These are phyloP conservation scores for Cladosporium sp. DNA, from an alignment of 2,329 filamentous ascomycete species.

Conservation along the genomic window DNA sequence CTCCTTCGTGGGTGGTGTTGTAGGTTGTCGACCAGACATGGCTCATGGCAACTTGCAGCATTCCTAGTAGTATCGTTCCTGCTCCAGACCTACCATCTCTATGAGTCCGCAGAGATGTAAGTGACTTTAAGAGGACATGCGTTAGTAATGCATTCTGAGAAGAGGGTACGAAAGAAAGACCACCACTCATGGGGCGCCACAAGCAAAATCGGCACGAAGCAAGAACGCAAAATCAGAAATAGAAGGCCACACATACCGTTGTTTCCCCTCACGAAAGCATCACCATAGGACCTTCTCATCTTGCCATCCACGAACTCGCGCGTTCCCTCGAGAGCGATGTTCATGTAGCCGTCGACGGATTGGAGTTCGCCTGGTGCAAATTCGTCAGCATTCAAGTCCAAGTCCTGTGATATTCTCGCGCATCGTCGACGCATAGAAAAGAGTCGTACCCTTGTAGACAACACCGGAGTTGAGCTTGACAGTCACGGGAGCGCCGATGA, in stretches of 20 bases:
- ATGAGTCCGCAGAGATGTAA: slow-evolving; percentile 64
- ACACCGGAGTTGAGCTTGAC: slow-evolving; percentile 99
- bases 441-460: slow-evolving; percentile 77
- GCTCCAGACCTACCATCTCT: background rate
- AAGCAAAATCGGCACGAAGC: background rate
- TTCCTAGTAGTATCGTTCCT: too few species aligned
- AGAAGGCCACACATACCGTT: slow-evolving; percentile 59
- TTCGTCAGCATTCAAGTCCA: background rate
- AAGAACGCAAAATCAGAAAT: background rate
- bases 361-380: slow-evolving; percentile 97
- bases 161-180: background rate
- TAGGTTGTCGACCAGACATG: too few species aligned
- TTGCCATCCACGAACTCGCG: slow-evolving; percentile 85
- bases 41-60: too few species aligned
- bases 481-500: slow-evolving; percentile 88
- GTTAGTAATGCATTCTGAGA: background rate
- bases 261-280: slow-evolving; percentile 93
- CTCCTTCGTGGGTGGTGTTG: too few species aligned
- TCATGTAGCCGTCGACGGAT: slow-evolving; percentile 99
- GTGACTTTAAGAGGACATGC: too few species aligned
- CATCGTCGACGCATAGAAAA: background rate
- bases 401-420: background rate
- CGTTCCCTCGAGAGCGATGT: slow-evolving; percentile 95
- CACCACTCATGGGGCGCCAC: too few species aligned
- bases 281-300: slow-evolving; percentile 78